A percentile compares a stretch with the other conserved stretches of the same genome.
phyloP scores from a whole-genome alignment of 495 filamentous ascomycete genomes.

The Oleoguttula mirabilis region DNA sequence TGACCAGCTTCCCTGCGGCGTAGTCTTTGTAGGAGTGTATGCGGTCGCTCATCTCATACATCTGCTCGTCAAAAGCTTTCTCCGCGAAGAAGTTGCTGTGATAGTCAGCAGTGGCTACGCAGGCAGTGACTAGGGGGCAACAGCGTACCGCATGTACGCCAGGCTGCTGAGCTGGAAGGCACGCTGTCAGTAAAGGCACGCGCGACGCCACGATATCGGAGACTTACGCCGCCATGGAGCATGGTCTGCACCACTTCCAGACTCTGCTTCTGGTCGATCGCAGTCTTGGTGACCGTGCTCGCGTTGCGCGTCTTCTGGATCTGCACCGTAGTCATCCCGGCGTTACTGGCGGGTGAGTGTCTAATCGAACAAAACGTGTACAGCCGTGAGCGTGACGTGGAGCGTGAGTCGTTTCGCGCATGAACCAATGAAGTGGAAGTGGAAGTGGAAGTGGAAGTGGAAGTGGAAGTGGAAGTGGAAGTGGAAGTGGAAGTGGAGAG shows the following conservation, averaged over 20 bases:
- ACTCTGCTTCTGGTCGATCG: constrained; percentile 34
- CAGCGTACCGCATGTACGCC: constrained; percentile 21
- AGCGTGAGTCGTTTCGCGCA: too few species aligned
- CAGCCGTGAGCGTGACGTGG: too few species aligned
- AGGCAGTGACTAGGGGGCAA: neutral
- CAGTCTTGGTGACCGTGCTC: constrained; percentile 7
- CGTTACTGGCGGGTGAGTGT: too few species aligned
- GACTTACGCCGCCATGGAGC: constrained; percentile 29
- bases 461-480: too few species aligned
- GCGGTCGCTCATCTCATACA: constrained; percentile 12
- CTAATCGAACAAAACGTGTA: too few species aligned
- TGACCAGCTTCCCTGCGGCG: constrained; percentile 18
- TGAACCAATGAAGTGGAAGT: too few species aligned
- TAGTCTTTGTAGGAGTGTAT: constrained; percentile 24
- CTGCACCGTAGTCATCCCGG: constrained; percentile 18
- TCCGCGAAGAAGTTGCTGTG: constrained; percentile 22
- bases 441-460: too few species aligned
- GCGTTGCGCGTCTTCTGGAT: constrained; percentile 12
- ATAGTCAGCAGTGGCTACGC: constrained; percentile 4
- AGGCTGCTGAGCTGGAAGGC: constrained; percentile 21
- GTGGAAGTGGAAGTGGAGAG: too few species aligned
- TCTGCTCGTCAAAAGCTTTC: constrained; percentile 21
- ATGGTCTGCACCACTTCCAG: constrained; percentile 39
- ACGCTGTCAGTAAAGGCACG: neutral
- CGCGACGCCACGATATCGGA: constrained; percentile 22